These are phyloP conservation scores for Saccharomycopsis sp. DNA, from an alignment of 805 yeast genomes.

Conservation along the genomic window DNA sequence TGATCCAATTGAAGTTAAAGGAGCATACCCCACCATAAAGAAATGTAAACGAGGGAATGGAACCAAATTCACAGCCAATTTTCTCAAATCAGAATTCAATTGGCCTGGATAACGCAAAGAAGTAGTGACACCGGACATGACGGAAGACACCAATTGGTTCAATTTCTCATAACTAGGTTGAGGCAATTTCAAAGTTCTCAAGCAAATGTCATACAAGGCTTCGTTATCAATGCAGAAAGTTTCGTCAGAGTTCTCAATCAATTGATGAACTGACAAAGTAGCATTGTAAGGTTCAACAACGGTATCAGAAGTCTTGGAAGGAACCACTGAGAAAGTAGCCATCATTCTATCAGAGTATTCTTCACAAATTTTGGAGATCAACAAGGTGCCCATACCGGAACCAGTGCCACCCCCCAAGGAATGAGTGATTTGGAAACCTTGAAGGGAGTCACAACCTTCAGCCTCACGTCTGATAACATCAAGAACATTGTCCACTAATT, in stretches of 20 bases:
- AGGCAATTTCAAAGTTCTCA: constrained; percentile 69
- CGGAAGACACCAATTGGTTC: constrained; percentile 76
- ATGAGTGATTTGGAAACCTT: constrained; percentile 87
- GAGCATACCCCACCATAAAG: constrained; percentile 94
- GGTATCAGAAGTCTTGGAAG: constrained; percentile 84
- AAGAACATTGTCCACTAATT: constrained; percentile 79
- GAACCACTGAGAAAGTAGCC: constrained; percentile 90
- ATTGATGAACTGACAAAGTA: constrained; percentile 80
- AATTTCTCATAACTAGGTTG: constrained; percentile 75
- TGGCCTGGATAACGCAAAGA: constrained; percentile 93
- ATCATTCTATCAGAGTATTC: constrained; percentile 94
- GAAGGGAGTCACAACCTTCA: constrained; percentile 84
- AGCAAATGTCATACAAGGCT: constrained; percentile 85
- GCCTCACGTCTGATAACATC: constrained; percentile 91
- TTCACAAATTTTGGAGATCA: constrained; percentile 78
- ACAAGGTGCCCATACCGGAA: constrained; percentile 90
- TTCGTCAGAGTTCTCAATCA: constrained; percentile 85
- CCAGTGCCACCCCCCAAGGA: constrained; percentile 92
- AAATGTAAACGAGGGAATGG: constrained; percentile 94
- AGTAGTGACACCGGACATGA: constrained; percentile 93
- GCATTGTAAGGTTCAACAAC: constrained; percentile 96
- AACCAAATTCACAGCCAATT: constrained; percentile 86
- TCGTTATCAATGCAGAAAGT: constrained; percentile 94
- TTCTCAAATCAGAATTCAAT: constrained; percentile 85
- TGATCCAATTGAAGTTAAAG: constrained; percentile 73